Percentiles rank a stretch among this genome's conserved stretches.
Evolutionary conservation across 177 flowering plant species (phyloP).

Genomic region (Vitis hybrid): DNA sequence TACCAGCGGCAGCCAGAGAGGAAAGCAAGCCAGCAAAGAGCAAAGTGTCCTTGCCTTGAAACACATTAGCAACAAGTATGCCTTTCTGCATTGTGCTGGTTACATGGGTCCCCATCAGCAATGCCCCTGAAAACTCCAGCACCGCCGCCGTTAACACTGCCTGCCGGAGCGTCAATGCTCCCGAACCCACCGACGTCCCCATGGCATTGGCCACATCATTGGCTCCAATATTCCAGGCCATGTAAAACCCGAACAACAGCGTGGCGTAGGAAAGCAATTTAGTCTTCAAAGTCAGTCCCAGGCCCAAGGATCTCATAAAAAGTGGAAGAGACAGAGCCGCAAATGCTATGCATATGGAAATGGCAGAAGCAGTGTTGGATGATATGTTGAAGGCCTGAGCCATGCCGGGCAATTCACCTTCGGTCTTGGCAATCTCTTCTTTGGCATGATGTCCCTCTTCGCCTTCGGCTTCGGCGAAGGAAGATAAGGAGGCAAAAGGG

Average conservation of each 20-base stretch:
- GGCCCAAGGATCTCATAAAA: conserved; percentile 62
- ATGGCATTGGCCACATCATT: conserved; percentile 98
- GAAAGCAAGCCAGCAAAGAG: conserved; percentile 93
- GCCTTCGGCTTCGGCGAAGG: conserved; percentile 63
- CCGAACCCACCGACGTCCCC: conserved; percentile 98
- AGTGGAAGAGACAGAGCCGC: conserved; percentile 74
- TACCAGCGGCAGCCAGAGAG: conserved; percentile 96
- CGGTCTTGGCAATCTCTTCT: conserved; percentile 18
- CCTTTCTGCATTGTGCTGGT: conserved; percentile 98
- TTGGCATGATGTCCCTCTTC: conserved; percentile 26
- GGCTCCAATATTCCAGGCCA: conserved; percentile 99
- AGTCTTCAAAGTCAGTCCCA: conserved; percentile 59
- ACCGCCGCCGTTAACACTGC: conserved; percentile 91
- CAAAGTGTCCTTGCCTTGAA: conserved; percentile 76
- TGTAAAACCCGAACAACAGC: conserved; percentile 82
- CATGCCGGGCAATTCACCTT: conserved; percentile 65
- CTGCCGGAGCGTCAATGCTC: conserved; percentile 82
- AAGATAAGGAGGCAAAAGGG: conserved; percentile 63
- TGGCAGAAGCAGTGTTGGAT: conserved; percentile 72
- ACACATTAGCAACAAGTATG: conserved; percentile 80
- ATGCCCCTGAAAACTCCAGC: conserved; percentile 91
- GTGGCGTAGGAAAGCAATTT: conserved; percentile 68
- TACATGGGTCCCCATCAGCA: conserved; percentile 92
- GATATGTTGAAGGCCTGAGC: conserved; percentile 85
- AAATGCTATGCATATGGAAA: conserved; percentile 70